Percentiles rank a stretch among this genome's conserved stretches.
phyloP scores from a whole-genome alignment of 1,284 basidiomycete species.

The Fomitopsis pinicola region DNA sequence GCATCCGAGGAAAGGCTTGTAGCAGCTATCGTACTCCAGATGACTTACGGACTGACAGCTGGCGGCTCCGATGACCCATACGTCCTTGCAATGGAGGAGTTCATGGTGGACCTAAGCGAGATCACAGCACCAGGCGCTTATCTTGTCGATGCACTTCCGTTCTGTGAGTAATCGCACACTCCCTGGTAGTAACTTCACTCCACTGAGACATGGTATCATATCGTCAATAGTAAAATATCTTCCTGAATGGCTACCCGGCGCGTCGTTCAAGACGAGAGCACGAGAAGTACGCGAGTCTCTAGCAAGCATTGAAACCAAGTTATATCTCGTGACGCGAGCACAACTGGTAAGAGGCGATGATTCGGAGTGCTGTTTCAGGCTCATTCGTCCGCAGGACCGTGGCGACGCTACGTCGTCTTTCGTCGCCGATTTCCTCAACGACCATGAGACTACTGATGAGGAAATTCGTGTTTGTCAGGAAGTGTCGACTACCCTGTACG shows the following conservation, averaged over 20 bases:
- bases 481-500: not conserved
- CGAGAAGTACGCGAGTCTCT: not conserved
- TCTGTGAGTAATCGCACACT: not conserved
- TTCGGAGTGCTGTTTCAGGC: not conserved
- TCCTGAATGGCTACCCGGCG: constrained; percentile 11
- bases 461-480: not conserved
- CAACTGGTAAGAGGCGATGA: not conserved
- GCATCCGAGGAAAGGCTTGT: not conserved
- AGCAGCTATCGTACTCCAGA: not conserved
- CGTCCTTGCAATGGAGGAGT: not conserved
- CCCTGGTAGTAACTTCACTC: too few relatives aligned
- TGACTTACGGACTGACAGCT: not conserved
- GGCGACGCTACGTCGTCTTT: not conserved
- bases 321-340: not conserved
- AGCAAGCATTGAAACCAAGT: not conserved
- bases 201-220: not conserved
- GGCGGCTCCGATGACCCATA: not conserved
- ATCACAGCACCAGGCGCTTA: constrained; percentile 14
- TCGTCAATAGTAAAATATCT: constrained; percentile 3
- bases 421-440: not conserved
- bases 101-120: not conserved
- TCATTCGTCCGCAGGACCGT: not conserved
- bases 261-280: constrained; percentile 10
- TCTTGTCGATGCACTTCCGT: constrained; percentile 15
- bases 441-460: not conserved